A percentile compares a stretch with the other conserved stretches of the same genome.
These are phyloP conservation scores for Paramecium primaurelia DNA, from an alignment of 73 alveolate genomes.

Conservation along the genomic window DNA sequence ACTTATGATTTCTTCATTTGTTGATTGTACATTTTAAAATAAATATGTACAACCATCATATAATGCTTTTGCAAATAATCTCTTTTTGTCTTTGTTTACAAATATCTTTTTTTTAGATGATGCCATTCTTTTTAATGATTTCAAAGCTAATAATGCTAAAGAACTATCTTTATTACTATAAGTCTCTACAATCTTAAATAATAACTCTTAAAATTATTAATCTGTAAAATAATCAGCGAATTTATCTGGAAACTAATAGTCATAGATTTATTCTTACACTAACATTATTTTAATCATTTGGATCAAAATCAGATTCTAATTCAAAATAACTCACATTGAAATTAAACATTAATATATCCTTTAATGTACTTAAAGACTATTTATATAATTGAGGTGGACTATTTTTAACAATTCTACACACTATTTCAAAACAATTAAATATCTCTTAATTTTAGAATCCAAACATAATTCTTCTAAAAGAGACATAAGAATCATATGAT, in stretches of 20 bases:
- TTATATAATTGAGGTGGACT: background rate
- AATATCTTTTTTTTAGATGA: background rate
- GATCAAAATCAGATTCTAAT: conserved; percentile 42
- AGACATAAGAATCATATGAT: conserved; percentile 10
- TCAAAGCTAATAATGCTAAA: background rate
- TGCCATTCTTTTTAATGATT: conserved; percentile 29
- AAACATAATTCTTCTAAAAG: conserved; percentile 42
- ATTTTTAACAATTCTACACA: background rate
- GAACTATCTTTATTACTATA: background rate
- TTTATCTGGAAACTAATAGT: background rate
- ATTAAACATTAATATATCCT: background rate
- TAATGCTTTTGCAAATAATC: background rate
- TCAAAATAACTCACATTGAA: conserved; percentile 50
- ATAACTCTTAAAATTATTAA: background rate
- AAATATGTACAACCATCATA: background rate
- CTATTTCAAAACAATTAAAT: background rate
- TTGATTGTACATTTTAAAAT: background rate
- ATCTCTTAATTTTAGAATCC: background rate
- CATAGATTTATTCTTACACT: background rate
- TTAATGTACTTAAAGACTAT: background rate
- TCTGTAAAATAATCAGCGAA: conserved; percentile 23
- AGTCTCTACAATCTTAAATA: background rate
- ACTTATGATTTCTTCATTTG: background rate
- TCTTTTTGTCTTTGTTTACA: background rate
- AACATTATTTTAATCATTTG: conserved; percentile 35